A percentile compares a stretch with the other conserved stretches of the same genome.
These are phyloP conservation scores for Puccinia coronata DNA, from an alignment of 1,284 basidiomycete genomes.

Conservation along the genomic window DNA sequence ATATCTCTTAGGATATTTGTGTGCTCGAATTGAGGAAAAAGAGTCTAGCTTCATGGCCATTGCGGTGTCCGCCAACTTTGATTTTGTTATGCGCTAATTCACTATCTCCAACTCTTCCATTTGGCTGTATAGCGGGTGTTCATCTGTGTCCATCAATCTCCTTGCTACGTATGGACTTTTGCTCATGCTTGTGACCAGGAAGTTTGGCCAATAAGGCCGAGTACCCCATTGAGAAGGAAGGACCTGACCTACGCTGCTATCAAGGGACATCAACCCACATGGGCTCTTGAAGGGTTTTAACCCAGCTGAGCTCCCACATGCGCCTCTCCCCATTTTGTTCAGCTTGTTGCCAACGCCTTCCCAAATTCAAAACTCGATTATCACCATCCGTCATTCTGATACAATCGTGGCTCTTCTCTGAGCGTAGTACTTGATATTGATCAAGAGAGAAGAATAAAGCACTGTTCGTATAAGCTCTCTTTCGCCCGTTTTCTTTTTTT, in stretches of 20 bases:
- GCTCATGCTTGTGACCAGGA: conserved; percentile 14
- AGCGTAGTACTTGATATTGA: background rate
- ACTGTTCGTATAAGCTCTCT: background rate
- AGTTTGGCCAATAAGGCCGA: conserved; percentile 21
- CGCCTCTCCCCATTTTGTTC: background rate
- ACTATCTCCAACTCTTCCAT: conserved; percentile 22
- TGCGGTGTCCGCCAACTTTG: conserved; percentile 12
- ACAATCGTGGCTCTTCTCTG: background rate
- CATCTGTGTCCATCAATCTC: background rate
- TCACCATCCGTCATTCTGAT: background rate
- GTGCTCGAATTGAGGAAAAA: background rate
- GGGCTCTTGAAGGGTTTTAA: background rate
- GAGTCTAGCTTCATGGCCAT: background rate
- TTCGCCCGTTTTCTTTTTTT: background rate
- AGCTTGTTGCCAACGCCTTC: background rate
- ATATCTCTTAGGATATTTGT: conserved; percentile 22
- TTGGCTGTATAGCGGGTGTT: background rate
- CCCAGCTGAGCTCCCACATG: background rate
- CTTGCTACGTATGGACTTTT: conserved; percentile 24
- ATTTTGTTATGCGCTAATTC: conserved; percentile 15
- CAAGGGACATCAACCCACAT: background rate
- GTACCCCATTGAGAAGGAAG: background rate
- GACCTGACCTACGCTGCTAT: background rate
- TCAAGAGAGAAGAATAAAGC: background rate
- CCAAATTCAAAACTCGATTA: background rate